A percentile compares a stretch with the other conserved stretches of the same genome.
These are phyloP conservation scores for Colletotrichum cereale DNA, from an alignment of 2,329 filamentous ascomycete species.

Conservation along the genomic window DNA sequence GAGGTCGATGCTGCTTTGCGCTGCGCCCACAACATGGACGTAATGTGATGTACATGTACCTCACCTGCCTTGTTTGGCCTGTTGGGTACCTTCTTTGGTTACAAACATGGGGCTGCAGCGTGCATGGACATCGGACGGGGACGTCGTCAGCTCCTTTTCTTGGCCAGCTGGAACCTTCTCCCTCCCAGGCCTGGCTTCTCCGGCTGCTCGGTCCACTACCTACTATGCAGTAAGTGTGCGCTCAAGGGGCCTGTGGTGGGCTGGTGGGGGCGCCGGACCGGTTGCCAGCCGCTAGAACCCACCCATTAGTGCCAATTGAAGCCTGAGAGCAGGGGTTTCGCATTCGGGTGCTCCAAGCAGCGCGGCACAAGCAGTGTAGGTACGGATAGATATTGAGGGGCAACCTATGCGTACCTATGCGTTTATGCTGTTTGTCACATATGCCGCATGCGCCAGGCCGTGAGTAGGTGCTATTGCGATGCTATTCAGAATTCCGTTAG, in stretches of 20 bases:
- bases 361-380: background rate
- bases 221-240: conserved; percentile 23
- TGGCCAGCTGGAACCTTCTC: conserved; percentile 37
- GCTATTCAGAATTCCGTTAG: background rate
- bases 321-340: conserved; percentile 37
- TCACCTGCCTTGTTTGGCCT: background rate
- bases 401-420: background rate
- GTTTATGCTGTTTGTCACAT: background rate
- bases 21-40: conserved; percentile 6
- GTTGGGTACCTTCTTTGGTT: conserved; percentile 15
- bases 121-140: conserved; percentile 38
- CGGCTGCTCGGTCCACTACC: conserved; percentile 37
- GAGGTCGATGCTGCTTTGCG: conserved; percentile 15
- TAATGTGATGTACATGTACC: background rate
- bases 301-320: conserved; percentile 33
- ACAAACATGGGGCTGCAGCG: conserved; percentile 14
- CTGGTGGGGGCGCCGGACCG: conserved; percentile 10
- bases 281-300: conserved; percentile 21
- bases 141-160: conserved; percentile 40
- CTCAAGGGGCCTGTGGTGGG: conserved; percentile 39
- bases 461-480: conserved; percentile 16
- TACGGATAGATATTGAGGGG: conserved; percentile 22
- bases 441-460: conserved; percentile 24
- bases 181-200: conserved; percentile 28
- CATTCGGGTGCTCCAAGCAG: conserved; percentile 9